These are phyloP conservation scores for Iberis pinnata DNA, from an alignment of 345 rosid species.

Conservation along the genomic window DNA sequence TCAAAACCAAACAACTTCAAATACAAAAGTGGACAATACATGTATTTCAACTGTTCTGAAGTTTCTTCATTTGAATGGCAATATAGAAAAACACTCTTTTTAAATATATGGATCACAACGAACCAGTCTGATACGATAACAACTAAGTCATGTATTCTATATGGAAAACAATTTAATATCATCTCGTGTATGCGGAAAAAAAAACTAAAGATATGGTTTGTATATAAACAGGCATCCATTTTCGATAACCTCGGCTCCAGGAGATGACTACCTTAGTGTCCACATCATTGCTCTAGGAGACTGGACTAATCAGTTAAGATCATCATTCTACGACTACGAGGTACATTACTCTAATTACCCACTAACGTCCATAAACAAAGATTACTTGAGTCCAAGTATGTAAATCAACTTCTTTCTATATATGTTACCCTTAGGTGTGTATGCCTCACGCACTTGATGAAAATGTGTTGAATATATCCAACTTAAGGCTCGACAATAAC, in stretches of 20 bases:
- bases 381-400: background rate
- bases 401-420: background rate
- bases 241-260: slow-evolving; percentile 78
- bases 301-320: slow-evolving; percentile 62
- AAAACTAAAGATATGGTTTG: slow-evolving; percentile 7
- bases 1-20: slow-evolving; percentile 62
- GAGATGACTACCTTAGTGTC: slow-evolving; percentile 65
- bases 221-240: slow-evolving; percentile 68
- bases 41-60: slow-evolving; percentile 68
- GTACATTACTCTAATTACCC: slow-evolving; percentile 22
- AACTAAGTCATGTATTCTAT: no score
- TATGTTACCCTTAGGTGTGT: slow-evolving; percentile 38
- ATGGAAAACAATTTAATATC: no score
- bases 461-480: slow-evolving; percentile 45
- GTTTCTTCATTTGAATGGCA: slow-evolving; percentile 82
- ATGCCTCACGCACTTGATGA: slow-evolving; percentile 38
- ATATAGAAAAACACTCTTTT: no score
- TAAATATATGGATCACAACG: no score
- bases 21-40: slow-evolving; percentile 78
- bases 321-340: slow-evolving; percentile 57
- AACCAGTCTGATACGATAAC: no score
- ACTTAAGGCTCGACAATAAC: slow-evolving; percentile 34
- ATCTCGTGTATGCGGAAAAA: no score
- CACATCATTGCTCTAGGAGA: slow-evolving; percentile 72
- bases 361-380: slow-evolving; percentile 29